Evolutionary conservation across 169 alveolate genomes (phyloP).

Genomic region (Plasmodium yoelii): DNA sequence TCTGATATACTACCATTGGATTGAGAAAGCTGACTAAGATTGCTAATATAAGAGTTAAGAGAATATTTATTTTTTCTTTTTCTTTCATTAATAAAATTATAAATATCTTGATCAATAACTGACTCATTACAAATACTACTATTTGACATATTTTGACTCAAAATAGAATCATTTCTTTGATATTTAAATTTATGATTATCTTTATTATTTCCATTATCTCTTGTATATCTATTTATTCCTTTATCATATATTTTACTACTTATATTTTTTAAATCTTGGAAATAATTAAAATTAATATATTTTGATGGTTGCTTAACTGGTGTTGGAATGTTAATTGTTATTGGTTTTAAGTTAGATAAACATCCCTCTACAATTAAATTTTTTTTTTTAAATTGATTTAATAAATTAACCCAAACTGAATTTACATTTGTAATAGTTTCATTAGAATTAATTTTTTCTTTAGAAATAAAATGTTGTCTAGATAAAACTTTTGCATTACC

Average conservation of each 20-base stretch:
- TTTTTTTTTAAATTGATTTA: conserved; percentile 91
- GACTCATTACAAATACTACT: conserved; percentile 38
- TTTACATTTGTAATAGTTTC: conserved; percentile 78
- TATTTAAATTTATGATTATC: neutral
- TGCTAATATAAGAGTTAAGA: conserved; percentile 17
- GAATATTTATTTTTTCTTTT: neutral
- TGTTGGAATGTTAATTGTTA: conserved; percentile 46
- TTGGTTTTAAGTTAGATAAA: conserved; percentile 82
- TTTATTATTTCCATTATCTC: neutral
- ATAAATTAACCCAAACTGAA: conserved; percentile 90
- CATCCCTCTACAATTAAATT: conserved; percentile 94
- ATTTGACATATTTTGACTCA: conserved; percentile 23
- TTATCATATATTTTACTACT: neutral
- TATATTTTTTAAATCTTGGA: conserved; percentile 1
- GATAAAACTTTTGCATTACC: conserved; percentile 84
- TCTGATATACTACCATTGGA: conserved; percentile 17
- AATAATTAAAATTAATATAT: conserved; percentile 43
- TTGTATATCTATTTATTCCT: neutral
- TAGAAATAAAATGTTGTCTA: conserved; percentile 57
- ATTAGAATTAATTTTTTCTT: conserved; percentile 80
- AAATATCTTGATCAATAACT: conserved; percentile 26
- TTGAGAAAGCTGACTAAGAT: conserved; percentile 44
- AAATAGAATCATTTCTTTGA: neutral
- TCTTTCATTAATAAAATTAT: conserved; percentile 6
- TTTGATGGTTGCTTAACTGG: conserved; percentile 52